Base-by-base conservation (phyloP, 2,329 filamentous ascomycete genomes). In the Fusarium compactum region DNA sequence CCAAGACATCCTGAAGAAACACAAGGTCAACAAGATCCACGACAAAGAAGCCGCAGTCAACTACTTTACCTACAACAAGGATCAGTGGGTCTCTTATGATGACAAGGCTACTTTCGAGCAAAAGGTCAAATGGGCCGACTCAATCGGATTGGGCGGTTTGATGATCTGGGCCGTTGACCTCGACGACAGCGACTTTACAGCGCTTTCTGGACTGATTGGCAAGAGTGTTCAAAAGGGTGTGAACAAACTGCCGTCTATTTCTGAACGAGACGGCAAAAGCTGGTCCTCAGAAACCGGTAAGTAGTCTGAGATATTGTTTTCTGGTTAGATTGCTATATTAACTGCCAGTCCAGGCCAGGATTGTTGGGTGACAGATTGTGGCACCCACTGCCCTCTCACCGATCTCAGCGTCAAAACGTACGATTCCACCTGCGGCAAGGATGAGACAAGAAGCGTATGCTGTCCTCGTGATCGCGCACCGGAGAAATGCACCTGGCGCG, bases 101-200 rank as follows among this genome's bases (percentile, higher is more conserved):
- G 32, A 30, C 8, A 55, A 55, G 41, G 14, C 18, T 11, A 61
- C 58, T 15, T 50, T 61, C 27, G n/a, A 55, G 45, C 51, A 55
- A 18, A 61, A 61, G 58, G 24, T 61, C 30, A 22, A 61, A 16
- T 61, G 16, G 18, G 58, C 58, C 18, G 24, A 61, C 44, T 14
- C 18, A 12, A 20, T 55, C 8, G 58, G 51, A 8, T 30, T 61
- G 12, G 20, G 51, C 15, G 58, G 58, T 29, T 29, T 61, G 12
- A 27, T 61, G 44, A 55, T 61, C 29, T 61, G 58, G 58, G 51
- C 58, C 16, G 46, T 61, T 24, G 58, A 61, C 16, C 58, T 34
- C 15, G 58, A 61, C 34, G 51, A 61, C 18, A 44, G 29, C 8
- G n/a, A 27, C 18, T 51, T 30, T 29, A 44, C 55, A 24, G 46